Evolutionary conservation across 192 early-diverging fungal genomes (phyloP).

Genomic region (Entomortierella lignicola): DNA sequence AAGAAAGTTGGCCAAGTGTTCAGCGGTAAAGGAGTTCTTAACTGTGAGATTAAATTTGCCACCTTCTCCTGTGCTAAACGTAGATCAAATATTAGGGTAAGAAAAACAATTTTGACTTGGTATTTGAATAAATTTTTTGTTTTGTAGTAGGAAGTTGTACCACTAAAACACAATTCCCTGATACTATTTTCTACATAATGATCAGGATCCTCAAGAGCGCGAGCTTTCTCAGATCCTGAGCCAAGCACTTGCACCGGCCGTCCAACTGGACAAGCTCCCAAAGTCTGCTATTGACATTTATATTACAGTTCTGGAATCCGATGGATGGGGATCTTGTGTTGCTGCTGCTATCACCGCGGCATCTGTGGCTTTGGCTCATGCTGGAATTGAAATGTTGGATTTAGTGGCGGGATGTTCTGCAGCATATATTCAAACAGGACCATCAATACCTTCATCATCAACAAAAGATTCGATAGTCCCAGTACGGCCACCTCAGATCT

Average conservation of each 20-base stretch:
- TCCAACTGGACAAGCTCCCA: slow-evolving; percentile 76
- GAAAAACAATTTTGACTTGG: not conserved
- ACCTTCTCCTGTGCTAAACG: slow-evolving; percentile 76
- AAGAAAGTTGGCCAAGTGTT: slow-evolving; percentile 59
- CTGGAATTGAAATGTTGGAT: slow-evolving; percentile 89
- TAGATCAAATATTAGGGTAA: slow-evolving; percentile 56
- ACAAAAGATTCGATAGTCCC: slow-evolving; percentile 4
- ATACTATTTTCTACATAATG: too few relatives aligned
- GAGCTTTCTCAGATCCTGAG: slow-evolving; percentile 70
- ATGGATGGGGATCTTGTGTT: slow-evolving; percentile 73
- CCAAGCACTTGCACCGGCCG: slow-evolving; percentile 76
- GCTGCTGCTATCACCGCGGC: slow-evolving; percentile 75
- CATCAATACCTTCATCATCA: slow-evolving; percentile 19
- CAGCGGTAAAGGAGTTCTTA: slow-evolving; percentile 66
- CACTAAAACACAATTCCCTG: too few relatives aligned
- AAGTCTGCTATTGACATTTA: slow-evolving; percentile 81
- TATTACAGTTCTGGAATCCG: slow-evolving; percentile 77
- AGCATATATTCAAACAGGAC: slow-evolving; percentile 34
- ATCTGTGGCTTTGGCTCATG: slow-evolving; percentile 78
- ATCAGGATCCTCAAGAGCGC: slow-evolving; percentile 71
- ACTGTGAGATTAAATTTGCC: slow-evolving; percentile 83
- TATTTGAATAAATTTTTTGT: too few relatives aligned
- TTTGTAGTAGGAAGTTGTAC: too few relatives aligned
- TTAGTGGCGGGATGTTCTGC: slow-evolving; percentile 79
- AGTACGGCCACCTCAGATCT: slow-evolving; percentile 54